These are phyloP conservation scores for Seminavis robusta DNA, from an alignment of 108 stramenopile species.

Conservation along the genomic window DNA sequence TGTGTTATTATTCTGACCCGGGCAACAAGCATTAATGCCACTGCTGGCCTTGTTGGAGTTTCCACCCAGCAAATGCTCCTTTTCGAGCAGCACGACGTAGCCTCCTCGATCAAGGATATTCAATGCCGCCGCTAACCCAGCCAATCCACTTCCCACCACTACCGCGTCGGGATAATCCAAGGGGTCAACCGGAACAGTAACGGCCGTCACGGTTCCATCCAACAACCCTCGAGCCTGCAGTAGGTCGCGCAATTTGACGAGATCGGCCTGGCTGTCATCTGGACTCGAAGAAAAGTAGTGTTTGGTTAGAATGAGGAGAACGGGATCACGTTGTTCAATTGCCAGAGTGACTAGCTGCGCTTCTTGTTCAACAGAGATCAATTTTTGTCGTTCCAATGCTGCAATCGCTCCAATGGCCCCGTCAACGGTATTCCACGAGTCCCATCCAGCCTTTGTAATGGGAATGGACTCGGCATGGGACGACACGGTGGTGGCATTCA, in stretches of 20 bases:
- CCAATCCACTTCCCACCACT: conserved; percentile 87
- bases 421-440: conserved; percentile 62
- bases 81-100: conserved; percentile 80
- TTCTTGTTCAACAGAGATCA: conserved; percentile 61
- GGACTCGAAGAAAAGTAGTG: too few species aligned
- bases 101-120: conserved; percentile 87
- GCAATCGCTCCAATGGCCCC: conserved; percentile 68
- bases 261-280: too few species aligned
- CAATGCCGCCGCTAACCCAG: conserved; percentile 82
- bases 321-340: conserved; percentile 49
- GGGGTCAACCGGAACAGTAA: too few species aligned
- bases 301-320: conserved; percentile 69
- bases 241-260: too few species aligned
- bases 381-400: conserved; percentile 39
- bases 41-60: conserved; percentile 93
- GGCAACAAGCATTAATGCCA: conserved; percentile 89
- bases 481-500: background rate
- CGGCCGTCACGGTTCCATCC: too few species aligned
- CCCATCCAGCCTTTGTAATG: conserved; percentile 2
- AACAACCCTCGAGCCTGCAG: too few species aligned
- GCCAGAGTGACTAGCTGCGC: conserved; percentile 63
- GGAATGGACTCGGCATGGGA: conserved; percentile 10
- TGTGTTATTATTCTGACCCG: conserved; percentile 34
- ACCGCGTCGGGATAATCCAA: conserved; percentile 88
- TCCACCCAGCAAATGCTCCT: conserved; percentile 85